Base-by-base conservation (phyloP, 2,329 filamentous ascomycete genomes). In the Aschersonia sp. region DNA sequence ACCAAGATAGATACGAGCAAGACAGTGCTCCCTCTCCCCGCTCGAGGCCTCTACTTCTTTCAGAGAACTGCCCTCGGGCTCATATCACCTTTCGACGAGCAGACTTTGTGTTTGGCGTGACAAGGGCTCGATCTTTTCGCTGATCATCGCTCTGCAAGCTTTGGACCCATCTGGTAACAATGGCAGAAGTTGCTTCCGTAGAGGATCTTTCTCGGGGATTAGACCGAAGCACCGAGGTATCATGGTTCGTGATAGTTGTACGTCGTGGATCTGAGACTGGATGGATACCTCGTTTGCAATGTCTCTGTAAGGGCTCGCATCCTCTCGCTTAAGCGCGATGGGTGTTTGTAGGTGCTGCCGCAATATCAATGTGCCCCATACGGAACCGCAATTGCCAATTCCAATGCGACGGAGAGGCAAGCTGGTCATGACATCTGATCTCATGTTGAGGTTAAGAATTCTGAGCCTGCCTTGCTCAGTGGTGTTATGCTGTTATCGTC, bases 1-100 rank as follows among this genome's bases (percentile, higher is more conserved):
- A 6, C 73, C 73, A 0, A 78, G 56, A 45, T 76, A 77, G 0
- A 66, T 63, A 1, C 73, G 66, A 9, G 74, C 56, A 0, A 78
- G 57, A 44, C 72, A 78, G 49, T 72, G 67, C n/a, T 64, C 52
- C 45, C 10, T 72, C 66, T 5, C 55, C 57, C 1, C 51, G 46
- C 39, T 63, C 62, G 1, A 39, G 42, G 5, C 51, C 8, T 7
- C 54, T 47, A 0, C 46, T 40, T 0, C 49, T 32, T 32, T n/a
- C 5, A 44, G 47, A 1, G 14, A n/a, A 7, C 45, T 31, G 12
- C 32, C n/a, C 2, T 43, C 47, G 4, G 51, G 48, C 6, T 52
- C 51, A 30, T 57, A 61, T 4, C 47, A 9, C 4, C 22, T 52
- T 0, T 51, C 32, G 11, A 55, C 47, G 9, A 64, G 45, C 1